Evolutionary conservation across 345 rosid genomes (phyloP), one percentile per base, ranked within the genome.

Genomic region (Linum lewisii): DNA sequence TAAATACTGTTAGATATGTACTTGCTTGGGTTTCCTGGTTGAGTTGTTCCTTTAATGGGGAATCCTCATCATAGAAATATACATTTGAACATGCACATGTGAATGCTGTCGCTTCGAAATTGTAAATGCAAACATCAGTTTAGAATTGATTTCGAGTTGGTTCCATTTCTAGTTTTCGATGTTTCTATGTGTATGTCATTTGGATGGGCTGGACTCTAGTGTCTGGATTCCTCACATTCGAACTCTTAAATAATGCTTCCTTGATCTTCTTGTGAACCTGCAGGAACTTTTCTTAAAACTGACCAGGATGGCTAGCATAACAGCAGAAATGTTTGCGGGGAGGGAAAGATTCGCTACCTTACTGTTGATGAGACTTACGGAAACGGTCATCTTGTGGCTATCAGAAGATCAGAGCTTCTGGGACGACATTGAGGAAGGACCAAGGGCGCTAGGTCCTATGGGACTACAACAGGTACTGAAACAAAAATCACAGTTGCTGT

Each of bases 371-470:
- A 80, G 97, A 75, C 80, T 94, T 51, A 94, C 97, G 42, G 99
- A 94, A 77, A 90, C 99, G 52, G 88, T 90, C 66, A 80, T 94
- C 71, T 63, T 94, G 65, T 94, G 95, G 96, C 95, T 94, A 51
- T 90, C 93, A 0, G 87, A 82, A 62, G 99, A 94, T 69, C 96
- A 94, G 72, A 90, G 83, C 68, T 94, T 94, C 65, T 94, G 99
- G 99, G 97, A 85, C 75, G 99, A 94, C 61, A 90, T 94, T 56
- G 97, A 87, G 75, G 95, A 87, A 59, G 99, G 99, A 54, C 97
- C 95, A 52, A 82, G 81, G 78, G 86, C 95, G 38, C 71, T 94
- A 68, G 97, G 95, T 65, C 83, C 95, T 75, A 84, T 84, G 70
- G 99, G 97, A 66, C 73, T 90, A 60, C 97, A 79, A 45, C 96